phyloP scores from a whole-genome alignment of 768 basidiomycete species.

The Trametes elegans region DNA sequence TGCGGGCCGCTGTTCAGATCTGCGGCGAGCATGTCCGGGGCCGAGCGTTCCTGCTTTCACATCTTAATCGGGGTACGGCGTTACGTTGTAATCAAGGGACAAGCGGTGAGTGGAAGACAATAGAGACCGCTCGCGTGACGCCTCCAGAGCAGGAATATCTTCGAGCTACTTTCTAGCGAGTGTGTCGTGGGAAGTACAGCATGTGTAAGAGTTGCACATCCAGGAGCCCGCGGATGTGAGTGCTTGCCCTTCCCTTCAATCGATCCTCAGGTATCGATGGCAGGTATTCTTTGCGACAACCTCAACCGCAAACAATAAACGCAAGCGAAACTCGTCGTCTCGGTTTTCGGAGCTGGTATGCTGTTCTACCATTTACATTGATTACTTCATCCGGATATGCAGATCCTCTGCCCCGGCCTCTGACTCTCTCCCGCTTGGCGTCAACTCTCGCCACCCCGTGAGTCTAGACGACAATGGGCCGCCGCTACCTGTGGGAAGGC shows the following conservation, averaged over 20 bases:
- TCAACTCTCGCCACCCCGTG: slow-evolving; percentile 8
- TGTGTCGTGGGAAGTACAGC: too few species aligned
- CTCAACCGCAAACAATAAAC: not conserved
- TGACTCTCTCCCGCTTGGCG: slow-evolving; percentile 6
- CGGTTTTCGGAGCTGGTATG: not conserved
- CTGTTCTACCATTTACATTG: not conserved
- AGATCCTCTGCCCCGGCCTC: slow-evolving; percentile 2
- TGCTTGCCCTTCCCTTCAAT: too few species aligned
- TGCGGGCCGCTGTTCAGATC: not conserved
- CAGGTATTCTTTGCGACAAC: not conserved
- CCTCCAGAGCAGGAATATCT: too few species aligned
- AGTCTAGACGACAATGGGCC: not conserved
- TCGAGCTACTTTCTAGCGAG: too few species aligned
- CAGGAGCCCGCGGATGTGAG: too few species aligned
- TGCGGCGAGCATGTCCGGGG: not conserved
- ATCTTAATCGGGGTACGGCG: too few species aligned
- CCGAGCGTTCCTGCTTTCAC: not conserved
- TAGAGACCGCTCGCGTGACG: too few species aligned
- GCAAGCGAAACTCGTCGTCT: not conserved
- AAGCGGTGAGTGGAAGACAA: too few species aligned
- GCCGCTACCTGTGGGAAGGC: not conserved
- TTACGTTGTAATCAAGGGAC: too few species aligned
- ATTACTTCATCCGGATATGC: not conserved
- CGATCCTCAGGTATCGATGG: too few species aligned
- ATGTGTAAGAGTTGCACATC: too few species aligned